These are phyloP conservation scores for Rhynchospora tenuis DNA, from an alignment of 176 grass and related monocot genomes.

Conservation along the genomic window DNA sequence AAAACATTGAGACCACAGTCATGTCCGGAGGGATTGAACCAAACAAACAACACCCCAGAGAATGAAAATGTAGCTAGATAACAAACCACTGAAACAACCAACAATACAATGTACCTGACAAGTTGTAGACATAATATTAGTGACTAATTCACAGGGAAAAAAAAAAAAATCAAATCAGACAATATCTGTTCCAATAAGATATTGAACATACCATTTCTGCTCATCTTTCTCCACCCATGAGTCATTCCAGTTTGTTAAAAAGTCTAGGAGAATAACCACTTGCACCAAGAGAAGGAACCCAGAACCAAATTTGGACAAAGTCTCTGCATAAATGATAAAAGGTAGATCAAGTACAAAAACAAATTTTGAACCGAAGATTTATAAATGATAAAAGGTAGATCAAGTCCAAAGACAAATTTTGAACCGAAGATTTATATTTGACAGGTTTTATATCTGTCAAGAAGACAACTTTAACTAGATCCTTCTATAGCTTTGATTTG, in stretches of 20 bases:
- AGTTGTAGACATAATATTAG: slow-evolving; percentile 20
- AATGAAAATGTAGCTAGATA: slow-evolving; percentile 74
- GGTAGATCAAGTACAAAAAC: too few species aligned
- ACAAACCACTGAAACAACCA: slow-evolving; percentile 64
- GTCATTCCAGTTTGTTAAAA: slow-evolving; percentile 90
- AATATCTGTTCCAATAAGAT: not conserved
- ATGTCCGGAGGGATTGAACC: slow-evolving; percentile 88
- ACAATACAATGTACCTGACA: slow-evolving; percentile 80
- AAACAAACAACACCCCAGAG: slow-evolving; percentile 80
- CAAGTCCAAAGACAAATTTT: not conserved
- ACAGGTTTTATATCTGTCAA: not conserved
- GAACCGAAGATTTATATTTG: not conserved
- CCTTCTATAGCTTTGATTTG: not conserved
- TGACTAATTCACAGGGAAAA: slow-evolving; percentile 11
- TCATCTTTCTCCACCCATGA: slow-evolving; percentile 99
- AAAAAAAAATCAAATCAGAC: not conserved
- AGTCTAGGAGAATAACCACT: slow-evolving; percentile 87
- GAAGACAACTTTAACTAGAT: not conserved
- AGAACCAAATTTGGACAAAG: slow-evolving; percentile 89
- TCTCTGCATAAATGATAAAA: slow-evolving; percentile 47
- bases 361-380: too few species aligned
- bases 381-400: too few species aligned
- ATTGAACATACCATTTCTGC: slow-evolving; percentile 61
- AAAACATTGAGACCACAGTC: slow-evolving; percentile 93
- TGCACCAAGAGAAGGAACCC: slow-evolving; percentile 96